Conservation (phyloP, 495 filamentous ascomycete genomes). For the Xeromyces bisporus region DNA sequence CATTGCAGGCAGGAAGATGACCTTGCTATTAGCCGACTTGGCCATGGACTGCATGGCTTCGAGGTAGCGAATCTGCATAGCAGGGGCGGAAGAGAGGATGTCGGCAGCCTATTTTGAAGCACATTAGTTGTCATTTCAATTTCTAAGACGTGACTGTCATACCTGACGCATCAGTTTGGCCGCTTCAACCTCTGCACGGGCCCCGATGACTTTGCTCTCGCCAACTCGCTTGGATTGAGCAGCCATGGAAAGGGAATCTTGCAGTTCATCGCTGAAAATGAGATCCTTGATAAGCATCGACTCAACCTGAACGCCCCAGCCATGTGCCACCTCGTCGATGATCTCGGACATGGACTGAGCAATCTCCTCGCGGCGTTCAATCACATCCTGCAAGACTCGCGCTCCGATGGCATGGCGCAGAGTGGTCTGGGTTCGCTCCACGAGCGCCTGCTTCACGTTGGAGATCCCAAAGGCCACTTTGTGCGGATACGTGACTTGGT, state of each 20-base stretch:
- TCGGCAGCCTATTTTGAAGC: slow-evolving; percentile 70
- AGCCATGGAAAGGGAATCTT: slow-evolving; percentile 98
- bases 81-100: slow-evolving; percentile 79
- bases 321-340: slow-evolving; percentile 84
- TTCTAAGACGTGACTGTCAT: too few relatives aligned
- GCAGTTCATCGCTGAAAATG: slow-evolving; percentile 88
- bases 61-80: slow-evolving; percentile 97
- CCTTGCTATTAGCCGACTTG: slow-evolving; percentile 87
- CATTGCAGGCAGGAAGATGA: slow-evolving; percentile 75
- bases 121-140: too few relatives aligned
- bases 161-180: slow-evolving; percentile 92
- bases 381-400: slow-evolving; percentile 92
- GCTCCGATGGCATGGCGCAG: slow-evolving; percentile 95
- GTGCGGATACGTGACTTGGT: slow-evolving; percentile 89
- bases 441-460: slow-evolving; percentile 84
- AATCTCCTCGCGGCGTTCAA: slow-evolving; percentile 96
- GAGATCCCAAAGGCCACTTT: slow-evolving; percentile 94
- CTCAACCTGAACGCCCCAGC: slow-evolving; percentile 94
- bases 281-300: slow-evolving; percentile 99
- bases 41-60: slow-evolving; percentile 99
- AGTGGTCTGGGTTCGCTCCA: slow-evolving; percentile 97
- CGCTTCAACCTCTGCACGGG: slow-evolving; percentile 88
- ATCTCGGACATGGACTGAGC: slow-evolving; percentile 90
- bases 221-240: slow-evolving; percentile 98
- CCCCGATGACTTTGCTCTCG: slow-evolving; percentile 94